Evolutionary conservation across 192 early-diverging fungal species (phyloP).

Genomic region (Chytriomyces sp.): DNA sequence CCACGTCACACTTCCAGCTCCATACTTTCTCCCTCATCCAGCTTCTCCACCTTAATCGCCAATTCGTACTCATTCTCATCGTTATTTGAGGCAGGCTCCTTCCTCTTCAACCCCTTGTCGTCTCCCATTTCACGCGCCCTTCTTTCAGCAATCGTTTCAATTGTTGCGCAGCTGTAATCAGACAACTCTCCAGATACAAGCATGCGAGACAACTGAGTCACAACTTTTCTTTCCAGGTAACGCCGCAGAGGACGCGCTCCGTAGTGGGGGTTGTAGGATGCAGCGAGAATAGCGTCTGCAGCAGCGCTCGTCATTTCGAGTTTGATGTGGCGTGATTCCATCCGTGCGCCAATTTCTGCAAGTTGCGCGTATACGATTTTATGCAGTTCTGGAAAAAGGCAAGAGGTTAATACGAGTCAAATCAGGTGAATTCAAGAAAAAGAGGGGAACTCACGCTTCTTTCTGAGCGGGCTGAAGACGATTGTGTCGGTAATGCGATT

Average conservation of each 20-base stretch:
- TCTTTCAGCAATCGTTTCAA: slow-evolving; percentile 22
- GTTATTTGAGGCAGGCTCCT: neutral
- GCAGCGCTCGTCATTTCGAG: slow-evolving; percentile 74
- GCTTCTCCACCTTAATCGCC: neutral
- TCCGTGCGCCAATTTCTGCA: slow-evolving; percentile 62
- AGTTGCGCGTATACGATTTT: slow-evolving; percentile 79
- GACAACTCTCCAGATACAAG: slow-evolving; percentile 68
- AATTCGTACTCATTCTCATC: neutral
- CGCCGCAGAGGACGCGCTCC: slow-evolving; percentile 93
- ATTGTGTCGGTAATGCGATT: slow-evolving; percentile 97
- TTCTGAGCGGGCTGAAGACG: slow-evolving; percentile 76
- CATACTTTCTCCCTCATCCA: neutral
- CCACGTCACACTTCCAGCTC: neutral
- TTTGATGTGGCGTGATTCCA: slow-evolving; percentile 77
- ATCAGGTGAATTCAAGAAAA: neutral
- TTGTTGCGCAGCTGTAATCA: slow-evolving; percentile 48
- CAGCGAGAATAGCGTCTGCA: slow-evolving; percentile 73
- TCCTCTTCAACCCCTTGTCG: neutral
- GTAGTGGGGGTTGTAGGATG: slow-evolving; percentile 91
- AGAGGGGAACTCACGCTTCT: neutral
- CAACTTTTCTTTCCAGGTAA: slow-evolving; percentile 83
- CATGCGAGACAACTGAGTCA: slow-evolving; percentile 78
- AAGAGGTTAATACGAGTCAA: neutral
- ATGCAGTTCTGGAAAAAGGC: slow-evolving; percentile 53
- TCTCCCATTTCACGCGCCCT: neutral